Base-by-base conservation (phyloP, 495 filamentous ascomycete species). In the Penicillium mononematosum region DNA sequence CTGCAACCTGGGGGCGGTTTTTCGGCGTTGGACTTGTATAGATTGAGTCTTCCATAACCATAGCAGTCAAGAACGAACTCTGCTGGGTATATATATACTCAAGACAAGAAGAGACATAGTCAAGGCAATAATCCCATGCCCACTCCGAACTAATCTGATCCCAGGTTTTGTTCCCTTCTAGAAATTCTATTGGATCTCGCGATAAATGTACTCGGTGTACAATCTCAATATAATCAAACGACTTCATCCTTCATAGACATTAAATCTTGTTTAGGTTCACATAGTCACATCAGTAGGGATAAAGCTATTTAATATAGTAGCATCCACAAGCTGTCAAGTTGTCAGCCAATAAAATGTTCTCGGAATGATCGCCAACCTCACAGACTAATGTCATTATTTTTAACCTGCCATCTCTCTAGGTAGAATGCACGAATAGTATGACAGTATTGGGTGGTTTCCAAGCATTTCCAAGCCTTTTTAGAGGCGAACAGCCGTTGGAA, bases 401-500 rank as follows among this genome's bases (percentile, higher is more conserved):
- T 47, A 6, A 47, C 22, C 32, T 41, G 20, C 20, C 42, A 38
- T 32, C 3, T 45, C 27, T n/a, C 5, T 3, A 29, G 7, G 10
- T 20, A 16, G 3, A 8, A 25, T 29, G 14, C 22, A 24, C 22
- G 22, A 45, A 34, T 45, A 22, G 8, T 10, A 25, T 34, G 11
- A 7, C 19, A 20, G 2, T 14, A 22, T 20, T 24, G 20, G 7
- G 3, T 50, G n/a, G 20, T 9, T 16, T 16, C 24, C 53, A 55
- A 55, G 43, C 43, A 55, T 47, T 39, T 27, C 32, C 31, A 48
- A 38, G 34, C 45, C 56, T 44, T 60, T 20, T 55, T 10, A 62
- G 44, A 62, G 56, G 59, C 45, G 25, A 31, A 32, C 39, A 22
- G 57, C 61, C 61, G 44, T 60, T 48, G 66, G 64, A 67, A 69